These are phyloP conservation scores for Hypsizygus ulmarius DNA, from an alignment of 1,284 basidiomycete genomes.

Conservation along the genomic window DNA sequence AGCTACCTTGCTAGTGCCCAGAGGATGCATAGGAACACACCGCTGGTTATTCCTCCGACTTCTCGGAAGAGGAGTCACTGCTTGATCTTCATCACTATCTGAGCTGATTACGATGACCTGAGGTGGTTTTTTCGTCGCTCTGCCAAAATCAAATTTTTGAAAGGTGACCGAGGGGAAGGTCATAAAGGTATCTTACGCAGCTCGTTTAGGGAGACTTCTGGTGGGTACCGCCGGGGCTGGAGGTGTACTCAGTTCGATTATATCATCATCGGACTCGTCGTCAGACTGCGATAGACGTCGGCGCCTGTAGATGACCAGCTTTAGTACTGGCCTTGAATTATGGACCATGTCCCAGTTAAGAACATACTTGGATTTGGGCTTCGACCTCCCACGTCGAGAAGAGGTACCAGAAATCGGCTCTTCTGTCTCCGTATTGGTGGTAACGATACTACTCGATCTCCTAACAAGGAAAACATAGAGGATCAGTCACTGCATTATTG, in stretches of 20 bases:
- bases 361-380: slow-evolving; percentile 39
- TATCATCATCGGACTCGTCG: slow-evolving; percentile 40
- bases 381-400: slow-evolving; percentile 30
- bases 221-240: slow-evolving; percentile 34
- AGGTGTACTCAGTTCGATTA: slow-evolving; percentile 32
- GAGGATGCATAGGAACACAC: slow-evolving; percentile 9
- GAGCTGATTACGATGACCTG: slow-evolving; percentile 32
- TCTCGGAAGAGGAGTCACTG: slow-evolving; percentile 11
- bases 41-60: slow-evolving; percentile 16
- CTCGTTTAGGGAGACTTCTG: slow-evolving; percentile 41
- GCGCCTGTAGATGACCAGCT: slow-evolving; percentile 28
- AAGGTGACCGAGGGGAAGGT: neutral
- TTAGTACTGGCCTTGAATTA: neutral
- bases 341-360: neutral
- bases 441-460: slow-evolving; percentile 45
- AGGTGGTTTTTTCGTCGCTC: slow-evolving; percentile 34
- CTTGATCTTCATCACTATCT: slow-evolving; percentile 34
- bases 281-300: slow-evolving; percentile 46
- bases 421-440: slow-evolving; percentile 35
- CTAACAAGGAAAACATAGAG: slow-evolving; percentile 26
- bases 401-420: slow-evolving; percentile 28
- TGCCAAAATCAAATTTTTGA: slow-evolving; percentile 14
- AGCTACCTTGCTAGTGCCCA: neutral
- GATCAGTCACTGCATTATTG: neutral
- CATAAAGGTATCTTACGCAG: slow-evolving; percentile 33